Conservation (phyloP, 257 asterid species). For the Eustoma russellianum region DNA sequence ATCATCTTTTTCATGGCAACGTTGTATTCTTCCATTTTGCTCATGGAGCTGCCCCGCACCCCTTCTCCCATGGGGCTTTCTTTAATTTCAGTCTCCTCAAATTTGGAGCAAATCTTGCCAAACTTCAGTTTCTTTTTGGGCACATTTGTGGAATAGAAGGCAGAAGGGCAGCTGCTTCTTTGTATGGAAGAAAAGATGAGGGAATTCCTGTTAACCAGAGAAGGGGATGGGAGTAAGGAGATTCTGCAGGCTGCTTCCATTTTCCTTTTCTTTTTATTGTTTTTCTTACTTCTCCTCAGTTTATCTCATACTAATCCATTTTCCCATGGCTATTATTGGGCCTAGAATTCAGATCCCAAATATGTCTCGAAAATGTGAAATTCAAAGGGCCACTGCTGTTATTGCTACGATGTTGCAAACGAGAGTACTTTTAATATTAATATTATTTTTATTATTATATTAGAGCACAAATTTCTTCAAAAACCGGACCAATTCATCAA, state of each 20-base stretch:
- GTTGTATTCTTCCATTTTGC: slow-evolving; percentile 65
- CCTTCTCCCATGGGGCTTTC: slow-evolving; percentile 12
- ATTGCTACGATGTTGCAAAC: not conserved
- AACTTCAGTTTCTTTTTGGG: slow-evolving; percentile 15
- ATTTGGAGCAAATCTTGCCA: slow-evolving; percentile 30
- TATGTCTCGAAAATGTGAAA: too few species aligned
- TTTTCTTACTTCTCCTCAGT: too few species aligned
- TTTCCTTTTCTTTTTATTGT: not conserved
- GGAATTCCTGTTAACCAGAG: slow-evolving; percentile 18
- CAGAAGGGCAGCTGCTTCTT: slow-evolving; percentile 5
- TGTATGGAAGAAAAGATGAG: slow-evolving; percentile 16
- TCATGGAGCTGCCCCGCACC: slow-evolving; percentile 20
- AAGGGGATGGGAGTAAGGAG: slow-evolving; percentile 12
- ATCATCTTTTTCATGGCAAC: slow-evolving; percentile 74
- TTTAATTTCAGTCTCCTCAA: slow-evolving; percentile 33
- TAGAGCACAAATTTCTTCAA: too few species aligned
- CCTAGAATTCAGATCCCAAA: not conserved
- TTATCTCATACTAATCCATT: too few species aligned
- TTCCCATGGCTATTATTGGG: too few species aligned
- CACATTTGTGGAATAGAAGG: slow-evolving; percentile 9
- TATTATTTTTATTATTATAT: not conserved
- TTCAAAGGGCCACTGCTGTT: not conserved
- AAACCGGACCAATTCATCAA: too few species aligned
- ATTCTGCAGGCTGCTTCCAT: too few species aligned
- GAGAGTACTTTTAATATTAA: not conserved